phyloP scores from a whole-genome alignment of 2,329 filamentous ascomycete species.

The Ilyonectria sp. region DNA sequence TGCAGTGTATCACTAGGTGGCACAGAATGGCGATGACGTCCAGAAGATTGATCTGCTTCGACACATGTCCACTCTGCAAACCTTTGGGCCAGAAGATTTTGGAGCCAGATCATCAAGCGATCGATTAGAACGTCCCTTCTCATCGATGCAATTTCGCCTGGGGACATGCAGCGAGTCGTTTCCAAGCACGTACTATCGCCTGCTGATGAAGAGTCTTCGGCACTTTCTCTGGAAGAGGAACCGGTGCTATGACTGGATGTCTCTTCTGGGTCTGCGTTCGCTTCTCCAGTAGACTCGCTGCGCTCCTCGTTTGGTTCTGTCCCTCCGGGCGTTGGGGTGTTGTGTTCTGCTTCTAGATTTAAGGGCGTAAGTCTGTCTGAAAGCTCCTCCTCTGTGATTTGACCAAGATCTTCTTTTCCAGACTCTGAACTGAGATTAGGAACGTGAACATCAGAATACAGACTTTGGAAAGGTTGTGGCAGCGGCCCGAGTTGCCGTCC shows the following conservation, averaged over 20 bases:
- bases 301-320: neutral
- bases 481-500: too few species aligned
- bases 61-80: neutral
- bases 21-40: rapidly evolving
- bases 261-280: neutral
- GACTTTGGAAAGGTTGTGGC: too few species aligned
- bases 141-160: neutral
- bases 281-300: neutral
- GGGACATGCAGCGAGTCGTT: neutral
- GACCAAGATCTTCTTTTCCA: neutral
- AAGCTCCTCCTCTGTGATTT: neutral
- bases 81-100: neutral
- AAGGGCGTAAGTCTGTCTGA: neutral
- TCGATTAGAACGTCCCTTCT: neutral
- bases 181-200: neutral
- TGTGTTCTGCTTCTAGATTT: neutral
- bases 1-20: neutral
- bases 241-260: neutral
- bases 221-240: neutral
- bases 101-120: neutral
- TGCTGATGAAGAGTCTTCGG: neutral
- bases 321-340: neutral
- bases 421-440: too few species aligned
- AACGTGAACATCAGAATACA: too few species aligned
- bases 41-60: neutral